phyloP scores from a whole-genome alignment of 352 stramenopile genomes.

The Phytophthora palmivora region DNA sequence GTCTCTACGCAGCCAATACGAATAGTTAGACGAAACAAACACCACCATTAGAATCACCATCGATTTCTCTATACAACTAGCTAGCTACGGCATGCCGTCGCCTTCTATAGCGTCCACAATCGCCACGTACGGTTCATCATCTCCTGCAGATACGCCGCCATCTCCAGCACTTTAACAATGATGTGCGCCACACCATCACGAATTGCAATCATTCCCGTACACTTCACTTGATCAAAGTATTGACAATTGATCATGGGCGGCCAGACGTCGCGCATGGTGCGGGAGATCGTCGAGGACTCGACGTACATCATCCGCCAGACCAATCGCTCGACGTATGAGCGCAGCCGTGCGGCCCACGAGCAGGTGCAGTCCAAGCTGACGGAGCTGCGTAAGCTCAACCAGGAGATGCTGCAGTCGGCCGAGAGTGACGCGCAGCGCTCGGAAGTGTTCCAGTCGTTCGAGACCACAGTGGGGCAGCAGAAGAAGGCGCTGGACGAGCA shows the following conservation, averaged over 20 bases:
- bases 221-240: conserved; percentile 6
- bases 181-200: conserved; percentile 21
- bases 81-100: background rate
- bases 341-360: conserved; percentile 54
- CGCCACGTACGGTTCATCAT: conserved; percentile 80
- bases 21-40: background rate
- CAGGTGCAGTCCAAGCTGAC: conserved; percentile 72
- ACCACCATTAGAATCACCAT: background rate
- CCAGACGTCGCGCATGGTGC: conserved; percentile 83
- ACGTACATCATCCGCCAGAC: conserved; percentile 84
- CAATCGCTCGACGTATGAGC: conserved; percentile 71
- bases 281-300: conserved; percentile 80
- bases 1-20: conserved; percentile 56
- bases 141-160: conserved; percentile 87
- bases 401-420: conserved; percentile 67
- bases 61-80: conserved; percentile 7
- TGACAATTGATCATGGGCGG: conserved; percentile 65
- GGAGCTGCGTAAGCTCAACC: conserved; percentile 61
- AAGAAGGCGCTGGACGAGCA: conserved; percentile 75
- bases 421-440: conserved; percentile 59
- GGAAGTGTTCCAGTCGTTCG: conserved; percentile 67
- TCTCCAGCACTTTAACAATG: conserved; percentile 28
- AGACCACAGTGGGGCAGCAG: conserved; percentile 52
- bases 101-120: conserved; percentile 6
- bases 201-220: conserved; percentile 16